phyloP scores from a whole-genome alignment of 805 yeast species.

The Nakazawaea peltata region DNA sequence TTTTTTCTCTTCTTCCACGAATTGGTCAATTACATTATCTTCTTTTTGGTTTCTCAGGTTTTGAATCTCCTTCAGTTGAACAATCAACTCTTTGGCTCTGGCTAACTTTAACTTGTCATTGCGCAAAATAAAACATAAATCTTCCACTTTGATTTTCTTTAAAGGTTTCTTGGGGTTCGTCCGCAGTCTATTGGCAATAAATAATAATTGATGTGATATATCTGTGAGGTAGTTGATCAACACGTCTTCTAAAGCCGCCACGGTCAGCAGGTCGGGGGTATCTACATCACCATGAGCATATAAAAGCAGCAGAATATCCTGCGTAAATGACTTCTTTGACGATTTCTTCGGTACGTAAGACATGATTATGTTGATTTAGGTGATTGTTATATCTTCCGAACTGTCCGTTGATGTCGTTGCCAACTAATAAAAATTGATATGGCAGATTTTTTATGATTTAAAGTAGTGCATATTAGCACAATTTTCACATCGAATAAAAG shows the following conservation, averaged over 20 bases:
- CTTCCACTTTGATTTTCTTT: conserved; percentile 65
- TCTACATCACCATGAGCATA: conserved; percentile 70
- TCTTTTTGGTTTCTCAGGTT: conserved; percentile 49
- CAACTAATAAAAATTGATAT: no score
- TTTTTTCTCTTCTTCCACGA: conserved; percentile 3
- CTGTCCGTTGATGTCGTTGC: no score
- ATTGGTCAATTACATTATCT: conserved; percentile 1
- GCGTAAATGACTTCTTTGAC: conserved; percentile 18
- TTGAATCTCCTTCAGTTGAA: conserved; percentile 50
- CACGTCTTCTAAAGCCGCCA: conserved; percentile 59
- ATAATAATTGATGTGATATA: conserved; percentile 23
- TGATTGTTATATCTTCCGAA: no score
- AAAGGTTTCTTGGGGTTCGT: conserved; percentile 28
- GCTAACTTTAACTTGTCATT: conserved; percentile 62
- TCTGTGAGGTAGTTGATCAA: conserved; percentile 56
- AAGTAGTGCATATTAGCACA: no score
- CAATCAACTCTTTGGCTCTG: conserved; percentile 56
- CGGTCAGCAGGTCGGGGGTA: conserved; percentile 60
- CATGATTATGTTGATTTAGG: neutral
- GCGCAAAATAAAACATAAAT: conserved; percentile 62
- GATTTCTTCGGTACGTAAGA: conserved; percentile 5
- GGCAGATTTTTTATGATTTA: no score
- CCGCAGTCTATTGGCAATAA: neutral
- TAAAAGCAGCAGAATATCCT: conserved; percentile 45
- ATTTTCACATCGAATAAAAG: no score